Evolutionary conservation across 2,329 filamentous ascomycete genomes (phyloP).

Genomic region (Echinosphaeria canescens): DNA sequence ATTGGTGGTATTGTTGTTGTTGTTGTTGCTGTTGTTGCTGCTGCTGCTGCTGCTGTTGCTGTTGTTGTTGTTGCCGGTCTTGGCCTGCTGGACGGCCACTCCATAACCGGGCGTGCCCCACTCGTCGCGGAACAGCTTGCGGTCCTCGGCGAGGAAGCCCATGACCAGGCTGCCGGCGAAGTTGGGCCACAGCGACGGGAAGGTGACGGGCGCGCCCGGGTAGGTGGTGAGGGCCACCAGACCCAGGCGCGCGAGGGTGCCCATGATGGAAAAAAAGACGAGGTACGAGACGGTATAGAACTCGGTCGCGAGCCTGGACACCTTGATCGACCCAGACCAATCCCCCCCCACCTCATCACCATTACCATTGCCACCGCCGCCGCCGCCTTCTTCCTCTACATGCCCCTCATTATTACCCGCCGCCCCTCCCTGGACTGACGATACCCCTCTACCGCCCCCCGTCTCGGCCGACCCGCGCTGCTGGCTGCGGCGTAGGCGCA

Average conservation of each 20-base stretch:
- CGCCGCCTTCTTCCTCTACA: too few relatives aligned
- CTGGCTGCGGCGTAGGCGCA: too few relatives aligned
- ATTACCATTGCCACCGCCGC: too few relatives aligned
- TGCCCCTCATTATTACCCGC: too few relatives aligned
- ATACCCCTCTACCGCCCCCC: background rate
- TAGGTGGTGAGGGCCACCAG: slow-evolving; percentile 62
- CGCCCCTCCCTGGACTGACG: slow-evolving; percentile 13
- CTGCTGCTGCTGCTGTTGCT: slow-evolving; percentile 4
- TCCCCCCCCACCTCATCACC: too few relatives aligned
- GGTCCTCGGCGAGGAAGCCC: slow-evolving; percentile 69
- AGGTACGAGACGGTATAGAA: slow-evolving; percentile 64
- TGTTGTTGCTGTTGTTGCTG: too few relatives aligned
- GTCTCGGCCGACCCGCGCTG: background rate
- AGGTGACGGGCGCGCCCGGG: slow-evolving; percentile 51
- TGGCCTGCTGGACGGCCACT: slow-evolving; percentile 11
- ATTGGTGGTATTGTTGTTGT: too few relatives aligned
- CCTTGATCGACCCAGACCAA: background rate
- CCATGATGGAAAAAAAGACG: slow-evolving; percentile 65
- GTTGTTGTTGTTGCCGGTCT: slow-evolving; percentile 15
- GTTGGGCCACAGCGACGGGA: slow-evolving; percentile 71
- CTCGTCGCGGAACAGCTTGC: slow-evolving; percentile 49
- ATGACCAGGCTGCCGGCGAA: slow-evolving; percentile 62
- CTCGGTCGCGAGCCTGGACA: slow-evolving; percentile 28
- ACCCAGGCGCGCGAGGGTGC: slow-evolving; percentile 66
- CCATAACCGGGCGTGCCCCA: slow-evolving; percentile 27